A percentile compares a stretch with the other conserved stretches of the same genome.
Conservation (phyloP, 176 grass and related monocot species). For the Musa acuminata region DNA sequence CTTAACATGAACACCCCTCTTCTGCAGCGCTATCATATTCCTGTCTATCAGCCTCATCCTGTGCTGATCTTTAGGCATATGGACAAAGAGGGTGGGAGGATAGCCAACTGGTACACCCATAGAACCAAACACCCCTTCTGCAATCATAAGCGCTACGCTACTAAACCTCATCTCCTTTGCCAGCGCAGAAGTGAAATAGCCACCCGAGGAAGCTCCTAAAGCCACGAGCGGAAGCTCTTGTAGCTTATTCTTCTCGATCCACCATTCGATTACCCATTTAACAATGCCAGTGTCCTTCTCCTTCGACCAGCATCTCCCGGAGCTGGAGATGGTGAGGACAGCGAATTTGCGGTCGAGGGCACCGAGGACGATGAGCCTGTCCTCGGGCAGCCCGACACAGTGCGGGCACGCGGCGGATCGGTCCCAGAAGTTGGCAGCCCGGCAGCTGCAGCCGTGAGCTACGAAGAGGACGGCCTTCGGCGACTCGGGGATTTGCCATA, state of each 20-base stretch:
- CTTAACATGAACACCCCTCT: conserved; percentile 43
- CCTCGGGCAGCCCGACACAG: conserved; percentile 51
- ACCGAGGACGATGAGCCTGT: conserved; percentile 32
- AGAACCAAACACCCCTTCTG: conserved; percentile 41
- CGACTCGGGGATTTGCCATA: conserved; percentile 55
- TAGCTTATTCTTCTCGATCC: conserved; percentile 32
- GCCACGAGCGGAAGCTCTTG: conserved; percentile 23
- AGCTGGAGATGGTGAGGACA: conserved; percentile 44
- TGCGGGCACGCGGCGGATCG: conserved; percentile 37
- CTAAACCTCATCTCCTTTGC: conserved; percentile 40
- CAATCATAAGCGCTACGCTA: conserved; percentile 61
- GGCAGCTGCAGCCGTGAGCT: conserved; percentile 63
- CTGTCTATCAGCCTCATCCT: conserved; percentile 33
- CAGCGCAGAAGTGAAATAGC: conserved; percentile 52
- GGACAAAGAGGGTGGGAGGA: conserved; percentile 52
- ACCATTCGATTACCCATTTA: conserved; percentile 31
- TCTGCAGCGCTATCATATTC: conserved; percentile 42
- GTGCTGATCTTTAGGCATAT: conserved; percentile 65
- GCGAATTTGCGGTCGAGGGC: conserved; percentile 44
- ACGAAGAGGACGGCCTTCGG: conserved; percentile 47
- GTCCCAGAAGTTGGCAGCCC: conserved; percentile 62
- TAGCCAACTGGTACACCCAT: conserved; percentile 19
- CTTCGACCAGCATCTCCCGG: conserved; percentile 55
- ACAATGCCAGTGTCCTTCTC: conserved; percentile 26
- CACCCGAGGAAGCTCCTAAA: conserved; percentile 58